Evolutionary conservation across 2,329 filamentous ascomycete species (phyloP).

Genomic region (Zelopaecilomyces penicillatus): DNA sequence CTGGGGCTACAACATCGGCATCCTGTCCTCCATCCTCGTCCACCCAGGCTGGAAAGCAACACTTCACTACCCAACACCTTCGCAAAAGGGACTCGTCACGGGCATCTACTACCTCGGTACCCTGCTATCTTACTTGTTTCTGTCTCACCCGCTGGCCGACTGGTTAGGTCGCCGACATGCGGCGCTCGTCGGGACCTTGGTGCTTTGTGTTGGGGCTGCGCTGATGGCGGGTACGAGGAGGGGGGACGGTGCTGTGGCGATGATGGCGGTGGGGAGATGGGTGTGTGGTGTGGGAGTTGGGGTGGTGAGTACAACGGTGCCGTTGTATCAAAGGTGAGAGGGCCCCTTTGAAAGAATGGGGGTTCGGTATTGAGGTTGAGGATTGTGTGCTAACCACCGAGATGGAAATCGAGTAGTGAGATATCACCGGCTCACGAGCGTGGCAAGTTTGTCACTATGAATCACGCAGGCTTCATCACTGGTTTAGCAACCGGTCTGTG

Average conservation of each 20-base stretch:
- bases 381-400: background rate
- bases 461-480: slow-evolving; percentile 49
- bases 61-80: slow-evolving; percentile 35
- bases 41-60: slow-evolving; percentile 44
- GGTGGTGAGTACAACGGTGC: slow-evolving; percentile 47
- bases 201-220: slow-evolving; percentile 40
- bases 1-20: slow-evolving; percentile 52
- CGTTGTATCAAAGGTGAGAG: slow-evolving; percentile 46
- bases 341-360: too few relatives aligned
- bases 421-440: slow-evolving; percentile 44
- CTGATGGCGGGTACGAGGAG: slow-evolving; percentile 35
- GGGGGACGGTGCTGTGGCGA: slow-evolving; percentile 31
- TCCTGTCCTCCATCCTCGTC: slow-evolving; percentile 48
- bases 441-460: slow-evolving; percentile 49
- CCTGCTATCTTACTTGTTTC: slow-evolving; percentile 44
- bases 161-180: slow-evolving; percentile 42
- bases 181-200: slow-evolving; percentile 37
- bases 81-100: slow-evolving; percentile 43
- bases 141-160: slow-evolving; percentile 45
- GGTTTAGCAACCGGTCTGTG: slow-evolving; percentile 48
- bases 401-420: slow-evolving; percentile 31
- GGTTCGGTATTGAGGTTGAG: background rate
- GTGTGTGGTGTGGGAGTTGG: slow-evolving; percentile 46
- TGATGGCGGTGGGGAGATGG: slow-evolving; percentile 43
- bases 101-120: slow-evolving; percentile 51